Base-by-base conservation (phyloP, 179 eudicot species). In the Patellifolia procumbens region DNA sequence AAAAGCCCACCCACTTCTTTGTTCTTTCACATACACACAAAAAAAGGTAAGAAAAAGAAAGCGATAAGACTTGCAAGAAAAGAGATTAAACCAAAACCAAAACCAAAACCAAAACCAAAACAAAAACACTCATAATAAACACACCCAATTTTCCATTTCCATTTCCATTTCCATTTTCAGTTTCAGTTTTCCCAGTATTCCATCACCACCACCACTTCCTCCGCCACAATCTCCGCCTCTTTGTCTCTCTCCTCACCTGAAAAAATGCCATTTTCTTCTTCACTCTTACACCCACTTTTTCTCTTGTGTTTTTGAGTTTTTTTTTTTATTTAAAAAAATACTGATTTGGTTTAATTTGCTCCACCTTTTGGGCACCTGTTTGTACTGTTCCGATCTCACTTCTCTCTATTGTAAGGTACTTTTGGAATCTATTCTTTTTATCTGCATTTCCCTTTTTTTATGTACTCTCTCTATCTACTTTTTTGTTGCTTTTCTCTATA, bases 311-410 rank as follows among this genome's bases (percentile, higher is more conserved):
- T 68, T 69, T 39, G 32, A 7, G 2, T 58, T 46, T 34, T 39
- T 37, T 58, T 58, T 73, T 58, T 48, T 37, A 4, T 61, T 58
- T 69, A n/a, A n/a, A n/a, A n/a, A n/a, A n/a, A n/a, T n/a, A 16
- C 43, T 53, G 48, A 55, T 68, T 63, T 81, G 10, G 11, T 59
- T 26, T 49, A 11, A 39, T 31, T 26, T 24, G 37, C 49, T 7
- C 37, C 71, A 63, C 65, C 78, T 83, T 83, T 80, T 78, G 62
- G 45, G 13, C 62, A 67, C 71, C 65, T 32, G 53, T 66, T 45
- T 75, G 35, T 55, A 2, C 65, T 45, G 16, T 24, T 70, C 78
- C 64, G 87, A 84, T 88, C 87, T 87, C 85, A 56, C 86, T 83
- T 45, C 32, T 78, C 81, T 67, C 77, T 56, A 43, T 53, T 34